Evolutionary conservation across 495 filamentous ascomycete genomes (phyloP).

Genomic region (Parathielavia hyrcaniae): DNA sequence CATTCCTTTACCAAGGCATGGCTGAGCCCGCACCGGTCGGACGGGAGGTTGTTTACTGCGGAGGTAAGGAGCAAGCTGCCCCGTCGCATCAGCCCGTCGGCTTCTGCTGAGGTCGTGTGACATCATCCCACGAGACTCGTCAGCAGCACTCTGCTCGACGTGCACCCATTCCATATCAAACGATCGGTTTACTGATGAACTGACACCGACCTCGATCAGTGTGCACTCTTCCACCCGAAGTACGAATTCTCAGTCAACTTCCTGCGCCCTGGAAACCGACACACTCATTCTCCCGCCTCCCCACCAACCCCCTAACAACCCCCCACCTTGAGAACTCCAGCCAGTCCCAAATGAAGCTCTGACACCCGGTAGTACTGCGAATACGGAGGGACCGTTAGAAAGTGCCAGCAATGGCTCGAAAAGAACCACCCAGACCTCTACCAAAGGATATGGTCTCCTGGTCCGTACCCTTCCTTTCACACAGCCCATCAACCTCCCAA

Average conservation of each 20-base stretch:
- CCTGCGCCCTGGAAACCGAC: not conserved
- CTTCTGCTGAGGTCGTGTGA: constrained; percentile 9
- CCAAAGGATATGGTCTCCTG: constrained; percentile 72
- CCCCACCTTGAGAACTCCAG: not conserved
- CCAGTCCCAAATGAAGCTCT: not conserved
- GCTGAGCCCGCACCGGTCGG: constrained; percentile 23
- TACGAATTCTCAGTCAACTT: constrained; percentile 39
- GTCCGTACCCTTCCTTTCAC: constrained; percentile 40
- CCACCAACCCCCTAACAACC: too few species aligned
- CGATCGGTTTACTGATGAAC: not conserved
- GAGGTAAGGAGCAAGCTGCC: constrained; percentile 22
- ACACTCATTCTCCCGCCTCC: not conserved
- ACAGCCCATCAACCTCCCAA: constrained; percentile 2
- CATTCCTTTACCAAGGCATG: constrained; percentile 21
- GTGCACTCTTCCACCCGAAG: constrained; percentile 89
- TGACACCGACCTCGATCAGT: constrained; percentile 47
- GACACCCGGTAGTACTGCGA: constrained; percentile 74
- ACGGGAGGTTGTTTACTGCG: constrained; percentile 32
- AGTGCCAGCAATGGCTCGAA: constrained; percentile 93
- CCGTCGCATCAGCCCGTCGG: not conserved
- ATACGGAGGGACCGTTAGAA: constrained; percentile 95
- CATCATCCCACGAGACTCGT: constrained; percentile 22
- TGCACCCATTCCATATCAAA: not conserved
- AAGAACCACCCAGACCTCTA: constrained; percentile 68
- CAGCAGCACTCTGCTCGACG: constrained; percentile 13